A percentile compares a stretch with the other conserved stretches of the same genome.
Conservation (phyloP, 768 basidiomycete species). For the Termitomyces sp. region DNA sequence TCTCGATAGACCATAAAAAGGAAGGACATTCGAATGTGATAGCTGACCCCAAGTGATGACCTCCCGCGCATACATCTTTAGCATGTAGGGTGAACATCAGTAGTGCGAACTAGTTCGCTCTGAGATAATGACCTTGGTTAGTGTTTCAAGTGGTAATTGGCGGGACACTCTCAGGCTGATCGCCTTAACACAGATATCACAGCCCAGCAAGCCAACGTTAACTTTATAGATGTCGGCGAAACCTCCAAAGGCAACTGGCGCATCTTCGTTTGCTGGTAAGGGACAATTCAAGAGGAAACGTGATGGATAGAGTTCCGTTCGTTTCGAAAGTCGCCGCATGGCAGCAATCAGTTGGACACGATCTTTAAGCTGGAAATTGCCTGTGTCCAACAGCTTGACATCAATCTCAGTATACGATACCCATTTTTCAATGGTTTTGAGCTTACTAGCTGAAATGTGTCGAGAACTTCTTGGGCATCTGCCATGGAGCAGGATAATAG, state of each 20-base stretch:
- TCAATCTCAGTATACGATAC: not conserved
- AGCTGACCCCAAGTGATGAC: not conserved
- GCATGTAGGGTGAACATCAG: too few species aligned
- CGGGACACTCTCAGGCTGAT: not conserved
- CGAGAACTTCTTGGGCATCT: not conserved
- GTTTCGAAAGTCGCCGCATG: not conserved
- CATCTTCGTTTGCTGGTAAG: not conserved
- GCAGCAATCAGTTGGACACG: not conserved
- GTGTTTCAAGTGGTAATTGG: not conserved
- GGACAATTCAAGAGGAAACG: not conserved
- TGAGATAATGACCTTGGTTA: not conserved
- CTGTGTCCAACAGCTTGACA: not conserved
- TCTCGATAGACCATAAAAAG: slow-evolving; percentile 6
- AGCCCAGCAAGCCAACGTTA: not conserved
- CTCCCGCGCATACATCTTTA: slow-evolving; percentile 9
- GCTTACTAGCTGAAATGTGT: not conserved
- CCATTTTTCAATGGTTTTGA: not conserved
- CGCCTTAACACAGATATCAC: too few species aligned
- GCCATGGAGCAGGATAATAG: not conserved
- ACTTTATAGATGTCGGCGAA: slow-evolving; percentile 4
- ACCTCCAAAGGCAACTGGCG: not conserved
- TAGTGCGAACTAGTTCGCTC: not conserved
- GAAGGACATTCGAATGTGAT: not conserved
- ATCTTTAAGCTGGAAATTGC: not conserved
- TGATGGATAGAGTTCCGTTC: not conserved